Evolutionary conservation across 768 basidiomycete genomes (phyloP).

Genomic region (Suillus fuscotomentosus): DNA sequence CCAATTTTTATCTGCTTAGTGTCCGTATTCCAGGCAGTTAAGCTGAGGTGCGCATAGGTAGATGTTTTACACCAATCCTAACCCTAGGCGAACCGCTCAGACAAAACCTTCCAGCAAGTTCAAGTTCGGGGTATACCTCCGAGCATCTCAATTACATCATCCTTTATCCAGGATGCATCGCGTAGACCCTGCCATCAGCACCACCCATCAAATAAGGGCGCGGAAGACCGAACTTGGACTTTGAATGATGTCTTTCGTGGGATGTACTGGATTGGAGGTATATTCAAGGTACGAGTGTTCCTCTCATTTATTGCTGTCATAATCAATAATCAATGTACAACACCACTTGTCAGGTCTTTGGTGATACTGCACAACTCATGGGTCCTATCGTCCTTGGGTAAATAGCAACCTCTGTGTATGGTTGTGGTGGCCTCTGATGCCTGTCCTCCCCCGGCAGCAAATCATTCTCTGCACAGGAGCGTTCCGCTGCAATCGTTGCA

Average conservation of each 20-base stretch:
- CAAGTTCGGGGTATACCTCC: too few relatives aligned
- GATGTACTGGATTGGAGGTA: constrained; percentile 63
- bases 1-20: too few relatives aligned
- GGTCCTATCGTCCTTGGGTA: constrained; percentile 60
- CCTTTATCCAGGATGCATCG: too few relatives aligned
- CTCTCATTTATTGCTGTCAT: neutral
- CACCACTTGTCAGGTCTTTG: constrained; percentile 43
- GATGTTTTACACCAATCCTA: too few relatives aligned
- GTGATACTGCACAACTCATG: constrained; percentile 62
- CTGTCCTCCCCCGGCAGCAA: constrained; percentile 29
- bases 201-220: too few relatives aligned
- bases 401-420: neutral
- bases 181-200: too few relatives aligned
- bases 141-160: too few relatives aligned
- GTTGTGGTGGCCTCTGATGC: neutral
- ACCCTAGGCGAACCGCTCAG: too few relatives aligned
- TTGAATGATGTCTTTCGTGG: constrained; percentile 58
- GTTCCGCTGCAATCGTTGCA: constrained; percentile 37
- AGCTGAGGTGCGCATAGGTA: too few relatives aligned
- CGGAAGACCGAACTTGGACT: constrained; percentile 38
- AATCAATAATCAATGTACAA: neutral
- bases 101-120: too few relatives aligned
- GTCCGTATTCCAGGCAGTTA: too few relatives aligned
- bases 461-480: constrained; percentile 57
- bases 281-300: constrained; percentile 47